Evolutionary conservation across 768 basidiomycete genomes (phyloP).

Genomic region (Agaricus sinodeliciosus): DNA sequence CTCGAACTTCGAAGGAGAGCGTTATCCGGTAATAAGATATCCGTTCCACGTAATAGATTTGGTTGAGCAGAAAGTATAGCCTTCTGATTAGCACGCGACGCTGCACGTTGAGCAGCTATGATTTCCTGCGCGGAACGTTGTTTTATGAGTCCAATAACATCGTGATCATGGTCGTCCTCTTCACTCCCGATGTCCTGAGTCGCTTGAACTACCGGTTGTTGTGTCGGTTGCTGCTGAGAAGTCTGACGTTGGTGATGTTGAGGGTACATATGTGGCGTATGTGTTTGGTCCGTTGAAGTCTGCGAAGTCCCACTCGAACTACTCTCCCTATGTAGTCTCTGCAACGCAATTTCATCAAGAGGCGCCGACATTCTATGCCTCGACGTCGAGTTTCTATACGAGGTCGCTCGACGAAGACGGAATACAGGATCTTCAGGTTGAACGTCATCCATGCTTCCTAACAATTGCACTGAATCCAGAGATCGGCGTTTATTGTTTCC

Average conservation of each 20-base stretch:
- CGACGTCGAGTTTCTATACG: constrained; percentile 66
- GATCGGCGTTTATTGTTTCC: constrained; percentile 77
- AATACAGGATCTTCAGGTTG: constrained; percentile 83
- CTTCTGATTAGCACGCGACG: constrained; percentile 77
- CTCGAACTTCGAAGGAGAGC: constrained; percentile 81
- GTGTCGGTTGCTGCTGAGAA: too few relatives aligned
- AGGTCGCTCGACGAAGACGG: constrained; percentile 75
- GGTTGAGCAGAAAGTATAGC: constrained; percentile 76
- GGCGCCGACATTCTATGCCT: constrained; percentile 68
- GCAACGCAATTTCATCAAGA: constrained; percentile 78
- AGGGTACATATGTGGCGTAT: neutral
- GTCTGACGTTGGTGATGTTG: too few relatives aligned
- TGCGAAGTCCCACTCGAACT: constrained; percentile 49
- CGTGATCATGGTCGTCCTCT: constrained; percentile 22
- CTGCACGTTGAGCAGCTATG: constrained; percentile 89
- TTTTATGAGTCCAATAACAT: constrained; percentile 25
- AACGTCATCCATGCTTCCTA: constrained; percentile 71
- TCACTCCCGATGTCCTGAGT: too few relatives aligned
- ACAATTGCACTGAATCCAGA: constrained; percentile 66
- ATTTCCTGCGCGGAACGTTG: constrained; percentile 74
- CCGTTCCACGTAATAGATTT: constrained; percentile 83
- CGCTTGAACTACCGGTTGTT: too few relatives aligned
- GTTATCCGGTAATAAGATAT: constrained; percentile 80
- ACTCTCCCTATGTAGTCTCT: constrained; percentile 64
- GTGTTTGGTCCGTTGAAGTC: constrained; percentile 15